A percentile compares a stretch with the other conserved stretches of the same genome.
Evolutionary conservation across 2,329 filamentous ascomycete species (phyloP).

Genomic region (Fonsecaea nubica): DNA sequence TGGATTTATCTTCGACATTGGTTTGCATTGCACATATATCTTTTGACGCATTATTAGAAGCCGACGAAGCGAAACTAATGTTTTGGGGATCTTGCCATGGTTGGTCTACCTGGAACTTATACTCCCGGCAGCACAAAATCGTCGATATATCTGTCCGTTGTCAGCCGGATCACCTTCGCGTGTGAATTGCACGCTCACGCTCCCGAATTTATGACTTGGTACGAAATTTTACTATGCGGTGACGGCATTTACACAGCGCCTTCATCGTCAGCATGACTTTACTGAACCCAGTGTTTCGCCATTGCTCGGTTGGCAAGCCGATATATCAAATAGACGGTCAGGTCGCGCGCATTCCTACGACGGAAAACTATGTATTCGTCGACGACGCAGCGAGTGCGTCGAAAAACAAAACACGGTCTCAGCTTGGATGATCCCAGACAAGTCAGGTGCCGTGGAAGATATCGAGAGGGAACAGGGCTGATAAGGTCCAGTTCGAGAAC

Average conservation of each 20-base stretch:
- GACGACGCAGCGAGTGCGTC: not conserved
- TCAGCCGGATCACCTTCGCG: not conserved
- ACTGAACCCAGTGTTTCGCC: not conserved
- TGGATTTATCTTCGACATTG: not conserved
- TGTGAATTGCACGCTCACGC: not conserved
- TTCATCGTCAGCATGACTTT: not conserved
- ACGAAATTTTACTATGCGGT: not conserved
- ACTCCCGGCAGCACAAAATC: constrained; percentile 2
- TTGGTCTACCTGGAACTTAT: not conserved
- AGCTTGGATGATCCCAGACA: not conserved
- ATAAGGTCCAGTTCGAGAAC: not conserved
- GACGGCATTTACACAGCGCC: not conserved
- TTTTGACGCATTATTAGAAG: not conserved
- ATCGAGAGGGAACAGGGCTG: not conserved
- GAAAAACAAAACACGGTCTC: not conserved
- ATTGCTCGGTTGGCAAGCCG: not conserved
- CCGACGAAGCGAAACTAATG: constrained; percentile 16
- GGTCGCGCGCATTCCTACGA: not conserved
- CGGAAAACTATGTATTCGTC: not conserved
- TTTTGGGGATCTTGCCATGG: constrained; percentile 1
- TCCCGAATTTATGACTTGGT: not conserved
- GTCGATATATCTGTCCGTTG: not conserved
- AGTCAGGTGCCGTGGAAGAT: not conserved
- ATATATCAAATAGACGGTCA: not conserved
- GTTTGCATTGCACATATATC: constrained; percentile 20